These are phyloP conservation scores for Alternaria ethzedia DNA, from an alignment of 2,329 filamentous ascomycete genomes.

Conservation along the genomic window DNA sequence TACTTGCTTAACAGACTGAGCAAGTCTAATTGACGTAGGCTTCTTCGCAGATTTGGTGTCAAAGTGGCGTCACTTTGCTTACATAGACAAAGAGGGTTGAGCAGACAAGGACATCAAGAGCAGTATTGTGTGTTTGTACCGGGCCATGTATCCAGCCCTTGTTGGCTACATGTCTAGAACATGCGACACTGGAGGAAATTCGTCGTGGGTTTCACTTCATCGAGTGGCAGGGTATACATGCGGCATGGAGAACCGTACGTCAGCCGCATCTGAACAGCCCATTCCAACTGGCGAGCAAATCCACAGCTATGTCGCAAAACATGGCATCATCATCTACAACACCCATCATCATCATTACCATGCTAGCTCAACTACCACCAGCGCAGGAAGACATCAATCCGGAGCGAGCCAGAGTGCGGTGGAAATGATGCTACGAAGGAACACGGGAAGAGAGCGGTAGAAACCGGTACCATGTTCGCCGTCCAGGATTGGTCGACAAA, in stretches of 20 bases:
- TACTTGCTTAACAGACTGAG: background rate
- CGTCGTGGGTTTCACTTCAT: background rate
- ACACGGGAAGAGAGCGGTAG: too few relatives aligned
- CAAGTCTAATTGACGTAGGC: background rate
- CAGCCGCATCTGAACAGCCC: background rate
- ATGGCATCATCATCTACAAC: background rate
- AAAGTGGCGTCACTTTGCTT: background rate
- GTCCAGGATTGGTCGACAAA: too few relatives aligned
- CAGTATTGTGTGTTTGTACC: background rate
- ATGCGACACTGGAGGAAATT: background rate
- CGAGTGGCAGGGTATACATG: background rate
- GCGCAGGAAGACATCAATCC: background rate
- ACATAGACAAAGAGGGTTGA: background rate
- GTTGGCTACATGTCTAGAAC: background rate
- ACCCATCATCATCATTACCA: background rate
- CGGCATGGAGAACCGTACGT: background rate
- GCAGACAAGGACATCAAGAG: background rate
- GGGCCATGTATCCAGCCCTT: background rate
- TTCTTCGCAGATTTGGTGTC: background rate
- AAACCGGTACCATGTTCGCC: too few relatives aligned
- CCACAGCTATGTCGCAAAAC: background rate
- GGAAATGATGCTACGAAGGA: too few relatives aligned
- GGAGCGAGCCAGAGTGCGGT: background rate
- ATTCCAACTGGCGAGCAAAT: background rate
- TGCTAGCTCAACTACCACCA: rapidly evolving